Conservation (phyloP, 2,329 filamentous ascomycete species). For the Penicillium nordicum region DNA sequence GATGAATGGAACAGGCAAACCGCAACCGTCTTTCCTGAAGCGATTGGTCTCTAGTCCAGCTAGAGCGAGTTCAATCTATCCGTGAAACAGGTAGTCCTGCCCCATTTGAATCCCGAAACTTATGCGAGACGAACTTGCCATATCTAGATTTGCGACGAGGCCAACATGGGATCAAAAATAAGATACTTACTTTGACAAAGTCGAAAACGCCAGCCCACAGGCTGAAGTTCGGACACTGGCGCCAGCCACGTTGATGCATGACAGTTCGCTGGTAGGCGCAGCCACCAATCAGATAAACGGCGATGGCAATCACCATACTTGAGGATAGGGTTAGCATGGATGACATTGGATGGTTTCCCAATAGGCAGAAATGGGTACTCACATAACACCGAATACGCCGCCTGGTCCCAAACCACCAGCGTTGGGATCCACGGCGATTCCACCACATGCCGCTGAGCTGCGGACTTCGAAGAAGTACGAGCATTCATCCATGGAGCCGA, state of each 20-base stretch:
- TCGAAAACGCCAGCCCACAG: conserved; percentile 85
- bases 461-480: conserved; percentile 94
- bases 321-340: conserved; percentile 16
- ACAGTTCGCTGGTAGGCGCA: conserved; percentile 95
- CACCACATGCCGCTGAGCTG: conserved; percentile 79
- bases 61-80: conserved; percentile 34
- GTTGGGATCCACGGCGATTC: conserved; percentile 55
- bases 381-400: conserved; percentile 85
- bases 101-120: conserved; percentile 19
- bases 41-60: conserved; percentile 22
- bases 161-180: conserved; percentile 38
- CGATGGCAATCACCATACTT: conserved; percentile 63
- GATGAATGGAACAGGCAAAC: conserved; percentile 1
- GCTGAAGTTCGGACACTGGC: conserved; percentile 89
- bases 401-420: conserved; percentile 61
- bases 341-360: not conserved
- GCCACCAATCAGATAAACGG: conserved; percentile 88
- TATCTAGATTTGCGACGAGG: conserved; percentile 28
- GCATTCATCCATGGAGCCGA: conserved; percentile 86
- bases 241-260: conserved; percentile 90
- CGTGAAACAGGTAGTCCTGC: conserved; percentile 32
- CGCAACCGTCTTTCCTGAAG: conserved; percentile 5
- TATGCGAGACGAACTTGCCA: conserved; percentile 21
- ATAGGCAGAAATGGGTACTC: conserved; percentile 41
- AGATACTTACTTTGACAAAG: conserved; percentile 70